Evolutionary conservation across 2,329 filamentous ascomycete genomes (phyloP), one percentile per base, ranked within the genome.

Genomic region (Daldinia eschscholtzii): DNA sequence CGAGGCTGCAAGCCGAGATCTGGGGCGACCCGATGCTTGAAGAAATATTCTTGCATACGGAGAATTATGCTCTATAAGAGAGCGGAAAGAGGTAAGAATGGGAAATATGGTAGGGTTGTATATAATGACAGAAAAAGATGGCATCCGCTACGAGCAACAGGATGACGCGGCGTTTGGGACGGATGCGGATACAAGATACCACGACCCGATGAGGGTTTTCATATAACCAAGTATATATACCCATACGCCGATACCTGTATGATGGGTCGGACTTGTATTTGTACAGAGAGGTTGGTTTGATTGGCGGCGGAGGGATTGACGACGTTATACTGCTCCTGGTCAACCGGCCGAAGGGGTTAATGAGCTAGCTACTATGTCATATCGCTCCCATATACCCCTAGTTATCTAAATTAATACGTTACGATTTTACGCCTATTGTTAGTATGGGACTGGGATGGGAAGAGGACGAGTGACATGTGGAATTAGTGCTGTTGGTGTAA

Each of bases 21-120:
- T 94, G 93, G 91, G 89, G 87, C 5, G 91, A 93, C 74, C 88
- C 90, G 37, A 86, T 87, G 74, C 87, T 92, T 53, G 94, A 98
- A 77, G 95, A 98, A 86, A 92, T 98, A 61, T 98, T 94, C 79
- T 81, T 98, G 79, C 95, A 98, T 83, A 93, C 94, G 3, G 95
- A 98, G 84, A 98, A 98, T 79, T 98, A 97, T 82, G 93, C 94
- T 58, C 84, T 97, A 70, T 97, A 80, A 85, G 59, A 6, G 33
- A 23, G n/a, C 0, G 15, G 5, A 12, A 13, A 18, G 1, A 23
- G 1, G 26, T 18, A 20, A 35, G 48, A n/a, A n/a, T n/a, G 30
- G 2, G 18, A 35, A 13, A 18, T 23, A 37, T 23, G 33, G 13
- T n/a, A 15, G 30, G 15, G 57, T 50, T 70, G 64, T 70, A 70